Evolutionary conservation across 768 basidiomycete genomes (phyloP), one percentile per base, ranked within the genome.

Genomic region (Russula sp.): DNA sequence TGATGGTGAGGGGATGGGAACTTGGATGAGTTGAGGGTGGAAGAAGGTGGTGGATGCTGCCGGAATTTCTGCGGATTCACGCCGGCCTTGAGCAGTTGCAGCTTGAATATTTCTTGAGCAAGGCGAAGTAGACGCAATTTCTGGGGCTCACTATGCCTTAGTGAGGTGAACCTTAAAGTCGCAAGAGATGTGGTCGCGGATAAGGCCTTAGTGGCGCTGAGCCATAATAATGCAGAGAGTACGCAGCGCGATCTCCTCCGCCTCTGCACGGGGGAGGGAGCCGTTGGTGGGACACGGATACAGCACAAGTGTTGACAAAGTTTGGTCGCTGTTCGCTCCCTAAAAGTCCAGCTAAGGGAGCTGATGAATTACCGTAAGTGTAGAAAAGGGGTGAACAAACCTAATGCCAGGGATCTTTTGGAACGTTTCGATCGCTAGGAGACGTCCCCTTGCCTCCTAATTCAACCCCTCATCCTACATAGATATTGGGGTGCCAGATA

Each of bases 261-360:
- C 79, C 56, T 83, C 74, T 50, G 74, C 69, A 13, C 73, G 73
- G n/a, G 74, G 68, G 16, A 11, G 64, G 68, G 50, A 73, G 69
- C 35, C 60, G 67, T 25, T 85, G 70, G 56, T 83, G 78, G 20
- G 71, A 72, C 29, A 80, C 20, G 1, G 75, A 74, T 56, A 56
- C 70, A 61, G 81, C 83, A 5, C 86, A 85, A 6, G 77, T 79
- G 7, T 76, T 74, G 43, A 79, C 75, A 2, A 87, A 75, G n/a
- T n/a, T 74, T 67, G 39, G 73, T 70, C 9, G 83, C 83, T 22
- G 70, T 70, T 13, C 46, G 54, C 22, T 25, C 13, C 43, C 71
- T 69, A 47, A 42, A 56, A 46, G 48, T 61, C 7, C 1, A 13
- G 18, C 46, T 57, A 20, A 49, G 25, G 43, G 35, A 48, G 35